Conservation (phyloP, 2,329 filamentous ascomycete genomes). For the Curvularia hawaiiensis region DNA sequence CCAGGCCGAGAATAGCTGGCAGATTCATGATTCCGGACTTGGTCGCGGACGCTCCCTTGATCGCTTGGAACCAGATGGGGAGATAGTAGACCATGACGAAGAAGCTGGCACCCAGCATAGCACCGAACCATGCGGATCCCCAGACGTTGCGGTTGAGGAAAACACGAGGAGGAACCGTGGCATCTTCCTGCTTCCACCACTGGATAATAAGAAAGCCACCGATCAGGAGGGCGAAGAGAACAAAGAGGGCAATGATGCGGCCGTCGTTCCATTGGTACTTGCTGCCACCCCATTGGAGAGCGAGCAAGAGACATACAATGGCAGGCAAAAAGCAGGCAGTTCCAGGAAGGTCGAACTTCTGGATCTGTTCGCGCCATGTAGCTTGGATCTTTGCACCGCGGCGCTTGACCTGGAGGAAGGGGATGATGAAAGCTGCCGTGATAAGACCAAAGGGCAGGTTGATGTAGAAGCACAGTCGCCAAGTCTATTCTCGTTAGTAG, state of each 20-base stretch:
- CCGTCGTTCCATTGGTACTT: conserved; percentile 53
- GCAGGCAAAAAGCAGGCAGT: conserved; percentile 52
- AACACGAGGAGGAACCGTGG: conserved; percentile 54
- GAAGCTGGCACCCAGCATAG: conserved; percentile 51
- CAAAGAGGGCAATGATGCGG: conserved; percentile 54
- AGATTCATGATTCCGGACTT: conserved; percentile 57
- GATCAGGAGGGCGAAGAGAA: conserved; percentile 52
- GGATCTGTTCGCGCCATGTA: conserved; percentile 47
- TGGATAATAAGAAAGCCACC: conserved; percentile 51
- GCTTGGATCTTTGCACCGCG: conserved; percentile 40
- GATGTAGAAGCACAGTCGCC: conserved; percentile 54
- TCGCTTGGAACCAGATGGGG: conserved; percentile 57
- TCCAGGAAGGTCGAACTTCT: conserved; percentile 55
- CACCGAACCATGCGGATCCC: conserved; percentile 49
- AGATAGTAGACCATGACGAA: conserved; percentile 54
- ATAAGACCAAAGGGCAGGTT: conserved; percentile 59
- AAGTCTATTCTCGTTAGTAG: conserved; percentile 26
- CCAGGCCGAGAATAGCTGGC: conserved; percentile 53
- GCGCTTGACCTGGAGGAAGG: conserved; percentile 46
- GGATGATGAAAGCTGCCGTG: conserved; percentile 49
- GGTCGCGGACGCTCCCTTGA: conserved; percentile 53
- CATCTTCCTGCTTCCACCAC: conserved; percentile 51
- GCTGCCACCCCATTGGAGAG: conserved; percentile 57
- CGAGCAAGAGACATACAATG: conserved; percentile 56
- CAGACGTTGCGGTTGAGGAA: conserved; percentile 53